A percentile compares a stretch with the other conserved stretches of the same genome.
phyloP scores from a whole-genome alignment of 2,329 filamentous ascomycete species.

The Pseudogymnoascus sp. region DNA sequence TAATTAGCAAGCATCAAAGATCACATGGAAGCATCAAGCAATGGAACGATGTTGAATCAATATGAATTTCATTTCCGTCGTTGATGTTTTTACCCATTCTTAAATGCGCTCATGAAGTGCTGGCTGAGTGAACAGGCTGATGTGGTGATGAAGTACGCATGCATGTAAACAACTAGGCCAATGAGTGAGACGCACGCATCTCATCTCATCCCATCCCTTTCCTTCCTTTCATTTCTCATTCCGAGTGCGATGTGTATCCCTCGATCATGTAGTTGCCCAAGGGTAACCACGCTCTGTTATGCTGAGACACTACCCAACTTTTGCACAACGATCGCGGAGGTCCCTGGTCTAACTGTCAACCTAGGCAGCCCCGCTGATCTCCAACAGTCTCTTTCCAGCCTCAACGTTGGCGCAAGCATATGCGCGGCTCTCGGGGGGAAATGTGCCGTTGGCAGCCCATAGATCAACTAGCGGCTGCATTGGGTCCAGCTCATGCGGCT shows the following conservation, averaged over 20 bases:
- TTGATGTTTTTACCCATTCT: conserved; percentile 7
- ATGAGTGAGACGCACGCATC: conserved; percentile 3
- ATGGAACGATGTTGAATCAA: conserved; percentile 2
- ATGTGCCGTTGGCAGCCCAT: conserved; percentile 81
- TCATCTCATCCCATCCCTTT: not conserved
- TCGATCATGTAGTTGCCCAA: conserved; percentile 2
- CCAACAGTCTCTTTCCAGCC: conserved; percentile 50
- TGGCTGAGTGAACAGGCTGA: conserved; percentile 1
- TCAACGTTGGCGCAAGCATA: conserved; percentile 56
- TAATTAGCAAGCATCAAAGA: not conserved
- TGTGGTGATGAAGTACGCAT: conserved; percentile 9
- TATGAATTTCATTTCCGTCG: conserved; percentile 8
- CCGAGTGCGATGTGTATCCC: conserved; percentile 2
- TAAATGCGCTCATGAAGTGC: conserved; percentile 7
- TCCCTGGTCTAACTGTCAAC: not conserved
- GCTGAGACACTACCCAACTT: conserved; percentile 5
- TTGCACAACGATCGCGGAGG: not conserved
- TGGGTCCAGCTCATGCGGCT: conserved; percentile 83
- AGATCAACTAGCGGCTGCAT: conserved; percentile 93
- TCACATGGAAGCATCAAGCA: not conserved
- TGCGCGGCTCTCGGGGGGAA: conserved; percentile 66
- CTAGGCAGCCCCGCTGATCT: conserved; percentile 21
- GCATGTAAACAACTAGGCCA: conserved; percentile 2
- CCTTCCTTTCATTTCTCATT: conserved; percentile 6
- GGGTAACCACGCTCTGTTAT: conserved; percentile 2